Base-by-base conservation (phyloP, 495 filamentous ascomycete genomes). In the Aspergillus heteromorphus region DNA sequence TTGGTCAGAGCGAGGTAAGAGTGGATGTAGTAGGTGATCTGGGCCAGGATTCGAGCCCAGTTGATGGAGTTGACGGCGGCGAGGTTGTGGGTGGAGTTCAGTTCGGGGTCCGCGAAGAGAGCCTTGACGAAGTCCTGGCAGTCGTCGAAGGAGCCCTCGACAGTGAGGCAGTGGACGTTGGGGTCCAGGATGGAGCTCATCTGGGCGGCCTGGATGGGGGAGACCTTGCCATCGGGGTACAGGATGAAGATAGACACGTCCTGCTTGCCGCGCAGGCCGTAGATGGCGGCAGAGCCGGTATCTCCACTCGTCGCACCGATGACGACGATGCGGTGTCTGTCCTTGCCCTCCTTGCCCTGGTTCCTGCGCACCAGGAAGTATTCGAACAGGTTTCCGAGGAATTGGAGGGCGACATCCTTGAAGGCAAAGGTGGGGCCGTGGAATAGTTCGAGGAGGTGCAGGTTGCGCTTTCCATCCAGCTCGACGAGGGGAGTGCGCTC, bases 61-160 rank as follows among this genome's bases (percentile, higher is more conserved):
- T 96, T 96, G 68, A 96, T 95, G 20, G 85, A 89, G 72, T 96
- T 97, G 25, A 96, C 84, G 18, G 91, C 90, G 6, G 84, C 88
- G 16, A 96, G 85, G 51, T 87, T 87, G 59, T 88, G 81, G 2
- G 77, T 82, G 54, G 74, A 68, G 71, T 92, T 95, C 60, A 85
- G 83, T 10, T 84, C 77, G 6, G 87, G 75, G 64, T 96, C 91
- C 40, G 79, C 85, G 65, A 97, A 98, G 19, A 98, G 80, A 0
- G 87, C 85, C 75, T 98, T 98, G 60, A 98, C 88, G 49, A 90
- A 89, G 64, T 96, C 92, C 83, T 95, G 92, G 72, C 92, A 97
- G 66, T 97, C 88, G 60, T 98, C 93, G 72, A 98, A 97, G 2
- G 88, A 89, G 30, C 92, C 92, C 48, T 84, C 81, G 13, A 96